A percentile compares a stretch with the other conserved stretches of the same genome.
Conservation (phyloP, 2,329 filamentous ascomycete species). For the Colletotrichum plurivorum region DNA sequence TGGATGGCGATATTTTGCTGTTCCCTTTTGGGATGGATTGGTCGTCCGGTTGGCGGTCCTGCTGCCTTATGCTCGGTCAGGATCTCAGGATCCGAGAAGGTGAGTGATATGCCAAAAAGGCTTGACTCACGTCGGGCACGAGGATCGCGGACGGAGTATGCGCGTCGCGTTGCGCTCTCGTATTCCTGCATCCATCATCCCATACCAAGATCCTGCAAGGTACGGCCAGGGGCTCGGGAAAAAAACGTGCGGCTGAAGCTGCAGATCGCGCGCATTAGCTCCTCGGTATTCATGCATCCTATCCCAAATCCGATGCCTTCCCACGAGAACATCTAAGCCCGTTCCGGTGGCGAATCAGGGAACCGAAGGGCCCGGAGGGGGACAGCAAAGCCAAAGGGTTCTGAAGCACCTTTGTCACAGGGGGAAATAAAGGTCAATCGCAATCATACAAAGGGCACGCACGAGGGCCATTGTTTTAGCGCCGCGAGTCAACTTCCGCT, state of each 20-base stretch:
- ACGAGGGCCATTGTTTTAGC: neutral
- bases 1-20: no score
- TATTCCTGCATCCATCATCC: constrained; percentile 17
- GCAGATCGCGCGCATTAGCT: neutral
- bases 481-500: neutral
- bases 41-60: neutral
- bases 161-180: neutral
- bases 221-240: neutral
- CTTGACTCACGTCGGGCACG: neutral
- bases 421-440: constrained; percentile 20
- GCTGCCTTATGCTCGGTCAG: neutral
- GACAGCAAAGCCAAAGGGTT: neutral
- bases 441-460: constrained; percentile 7
- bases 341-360: neutral
- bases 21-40: neutral
- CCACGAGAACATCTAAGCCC: constrained; percentile 4
- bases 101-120: neutral
- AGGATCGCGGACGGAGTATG: neutral
- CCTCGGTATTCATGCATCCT: neutral
- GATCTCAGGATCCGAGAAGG: neutral
- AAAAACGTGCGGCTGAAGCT: neutral
- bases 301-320: neutral
- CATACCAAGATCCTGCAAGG: constrained; percentile 6
- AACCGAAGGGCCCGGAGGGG: neutral
- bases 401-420: constrained; percentile 5